Evolutionary conservation across 2,329 filamentous ascomycete species (phyloP).

Genomic region (Microdochium trichocladiopsis): DNA sequence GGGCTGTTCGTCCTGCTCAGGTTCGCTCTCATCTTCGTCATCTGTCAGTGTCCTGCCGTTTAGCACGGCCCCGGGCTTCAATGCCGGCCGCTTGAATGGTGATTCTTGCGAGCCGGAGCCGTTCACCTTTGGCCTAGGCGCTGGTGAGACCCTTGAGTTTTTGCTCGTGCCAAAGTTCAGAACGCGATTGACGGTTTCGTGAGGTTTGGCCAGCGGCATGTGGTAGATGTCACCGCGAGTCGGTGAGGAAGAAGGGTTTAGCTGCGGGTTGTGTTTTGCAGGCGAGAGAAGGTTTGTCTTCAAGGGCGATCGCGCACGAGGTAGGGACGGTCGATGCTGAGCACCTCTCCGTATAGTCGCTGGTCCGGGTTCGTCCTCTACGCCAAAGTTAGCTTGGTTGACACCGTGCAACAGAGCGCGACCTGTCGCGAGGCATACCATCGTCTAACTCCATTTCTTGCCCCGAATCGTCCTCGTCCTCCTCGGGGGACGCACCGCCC

Average conservation of each 20-base stretch:
- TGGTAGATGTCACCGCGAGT: conserved; percentile 28
- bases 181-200: conserved; percentile 40
- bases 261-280: conserved; percentile 52
- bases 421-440: conserved; percentile 28
- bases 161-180: conserved; percentile 40
- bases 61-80: conserved; percentile 2
- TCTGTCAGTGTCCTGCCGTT: conserved; percentile 4
- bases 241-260: conserved; percentile 46
- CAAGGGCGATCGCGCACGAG: conserved; percentile 49
- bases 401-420: conserved; percentile 1
- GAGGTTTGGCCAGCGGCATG: conserved; percentile 18
- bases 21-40: conserved; percentile 10
- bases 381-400: conserved; percentile 11
- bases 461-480: conserved; percentile 26
- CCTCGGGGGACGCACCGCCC: conserved; percentile 15
- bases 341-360: conserved; percentile 43
- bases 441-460: conserved; percentile 47
- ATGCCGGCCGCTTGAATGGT: background rate
- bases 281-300: conserved; percentile 57
- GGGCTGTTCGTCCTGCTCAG: conserved; percentile 15
- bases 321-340: conserved; percentile 37
- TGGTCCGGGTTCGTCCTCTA: conserved; percentile 47
- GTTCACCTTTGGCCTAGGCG: conserved; percentile 3
- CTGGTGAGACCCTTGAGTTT: conserved; percentile 8
- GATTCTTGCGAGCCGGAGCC: background rate